These are phyloP conservation scores for Salvia sclarea DNA, from an alignment of 305 asterid genomes.

Conservation along the genomic window DNA sequence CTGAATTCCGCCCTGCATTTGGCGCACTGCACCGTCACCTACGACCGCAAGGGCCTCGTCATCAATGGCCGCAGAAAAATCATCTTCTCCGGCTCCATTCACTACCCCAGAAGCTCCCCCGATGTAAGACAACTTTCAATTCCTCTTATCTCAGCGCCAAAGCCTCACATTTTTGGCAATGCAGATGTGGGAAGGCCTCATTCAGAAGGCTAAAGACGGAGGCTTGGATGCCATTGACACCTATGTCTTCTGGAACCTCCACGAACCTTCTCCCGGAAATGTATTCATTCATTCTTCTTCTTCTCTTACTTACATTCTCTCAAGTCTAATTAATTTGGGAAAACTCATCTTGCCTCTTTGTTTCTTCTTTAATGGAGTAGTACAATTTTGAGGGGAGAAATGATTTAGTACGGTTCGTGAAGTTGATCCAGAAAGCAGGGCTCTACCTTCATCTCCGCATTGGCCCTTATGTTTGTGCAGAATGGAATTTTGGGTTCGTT, in stretches of 20 bases:
- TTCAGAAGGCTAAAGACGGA: constrained; percentile 92
- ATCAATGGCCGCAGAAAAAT: constrained; percentile 84
- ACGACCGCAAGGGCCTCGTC: constrained; percentile 68
- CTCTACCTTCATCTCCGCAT: constrained; percentile 76
- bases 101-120: constrained; percentile 95
- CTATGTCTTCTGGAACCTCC: constrained; percentile 89
- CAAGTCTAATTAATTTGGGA: neutral
- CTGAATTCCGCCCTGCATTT: constrained; percentile 34
- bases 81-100: constrained; percentile 89
- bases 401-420: constrained; percentile 78
- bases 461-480: constrained; percentile 98
- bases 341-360: constrained; percentile 7
- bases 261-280: constrained; percentile 93
- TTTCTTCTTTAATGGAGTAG: constrained; percentile 51
- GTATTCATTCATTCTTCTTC: constrained; percentile 43
- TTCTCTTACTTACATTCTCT: constrained; percentile 3
- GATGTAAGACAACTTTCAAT: constrained; percentile 47
- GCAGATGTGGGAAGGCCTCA: constrained; percentile 99
- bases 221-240: constrained; percentile 90
- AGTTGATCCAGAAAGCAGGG: constrained; percentile 84
- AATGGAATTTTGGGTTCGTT: constrained; percentile 93
- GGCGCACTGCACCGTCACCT: constrained; percentile 66
- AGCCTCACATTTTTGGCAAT: constrained; percentile 22
- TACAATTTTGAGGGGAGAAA: constrained; percentile 79
- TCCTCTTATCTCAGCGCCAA: neutral